phyloP scores from a whole-genome alignment of 2,329 filamentous ascomycete species.

The Verticillium nubilum region DNA sequence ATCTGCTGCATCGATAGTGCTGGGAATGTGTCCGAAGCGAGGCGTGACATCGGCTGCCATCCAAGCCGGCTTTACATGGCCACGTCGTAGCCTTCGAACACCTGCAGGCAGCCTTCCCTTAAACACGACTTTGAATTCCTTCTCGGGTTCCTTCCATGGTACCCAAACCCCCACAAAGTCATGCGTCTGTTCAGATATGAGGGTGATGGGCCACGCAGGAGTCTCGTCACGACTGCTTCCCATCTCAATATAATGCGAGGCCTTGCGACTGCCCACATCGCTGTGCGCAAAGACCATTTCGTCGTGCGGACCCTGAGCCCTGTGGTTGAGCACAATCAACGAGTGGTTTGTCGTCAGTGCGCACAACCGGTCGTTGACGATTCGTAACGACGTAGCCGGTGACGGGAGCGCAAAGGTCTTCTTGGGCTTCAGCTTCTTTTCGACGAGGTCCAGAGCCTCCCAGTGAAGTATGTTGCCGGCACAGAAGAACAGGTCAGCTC shows the following conservation, averaged over 20 bases:
- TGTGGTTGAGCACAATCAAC: constrained; percentile 47
- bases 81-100: constrained; percentile 50
- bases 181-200: constrained; percentile 43
- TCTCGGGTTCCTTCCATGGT: constrained; percentile 33
- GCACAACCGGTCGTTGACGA: constrained; percentile 41
- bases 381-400: constrained; percentile 41
- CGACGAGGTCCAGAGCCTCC: constrained; percentile 43
- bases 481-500: constrained; percentile 52
- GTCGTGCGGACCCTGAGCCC: constrained; percentile 24
- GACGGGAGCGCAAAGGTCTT: constrained; percentile 47
- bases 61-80: constrained; percentile 49
- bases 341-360: constrained; percentile 51
- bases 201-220: constrained; percentile 32
- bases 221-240: constrained; percentile 22
- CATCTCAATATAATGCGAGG: constrained; percentile 41
- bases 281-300: constrained; percentile 36
- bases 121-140: constrained; percentile 43
- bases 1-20: constrained; percentile 39
- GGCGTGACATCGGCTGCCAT: constrained; percentile 23
- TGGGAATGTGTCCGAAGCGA: constrained; percentile 37
- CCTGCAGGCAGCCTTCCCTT: constrained; percentile 51
- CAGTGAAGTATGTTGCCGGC: constrained; percentile 48
- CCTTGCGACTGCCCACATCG: constrained; percentile 37
- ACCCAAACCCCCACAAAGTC: constrained; percentile 46
- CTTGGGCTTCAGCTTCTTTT: constrained; percentile 44